Evolutionary conservation across 805 yeast species (phyloP).

Genomic region (Kregervanrija pseudodelftensis): DNA sequence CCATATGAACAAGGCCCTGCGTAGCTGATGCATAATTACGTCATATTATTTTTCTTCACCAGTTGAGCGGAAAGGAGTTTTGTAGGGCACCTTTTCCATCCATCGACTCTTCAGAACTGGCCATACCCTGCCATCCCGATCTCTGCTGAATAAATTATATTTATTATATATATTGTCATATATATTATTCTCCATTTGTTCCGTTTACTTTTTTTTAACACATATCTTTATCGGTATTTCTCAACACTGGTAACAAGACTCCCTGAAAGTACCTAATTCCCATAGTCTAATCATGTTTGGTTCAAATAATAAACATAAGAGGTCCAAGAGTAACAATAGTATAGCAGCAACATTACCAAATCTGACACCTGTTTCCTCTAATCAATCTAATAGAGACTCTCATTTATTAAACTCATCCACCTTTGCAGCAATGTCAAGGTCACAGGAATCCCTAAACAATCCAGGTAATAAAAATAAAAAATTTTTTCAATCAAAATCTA

Average conservation of each 20-base stretch:
- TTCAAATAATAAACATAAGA: not conserved
- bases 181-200: not conserved
- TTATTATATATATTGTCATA: not conserved
- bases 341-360: not conserved
- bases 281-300: not conserved
- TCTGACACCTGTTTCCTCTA: not conserved
- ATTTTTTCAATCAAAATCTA: not conserved
- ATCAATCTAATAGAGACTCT: not conserved
- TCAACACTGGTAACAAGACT: not conserved
- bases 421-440: slow-evolving; percentile 3
- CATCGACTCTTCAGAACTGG: no score
- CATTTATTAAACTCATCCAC: slow-evolving; percentile 2
- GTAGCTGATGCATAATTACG: no score
- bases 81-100: no score
- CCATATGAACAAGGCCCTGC: no score
- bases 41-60: no score
- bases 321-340: not conserved
- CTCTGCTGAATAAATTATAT: no score
- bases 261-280: not conserved
- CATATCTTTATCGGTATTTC: not conserved
- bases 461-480: slow-evolving; percentile 1
- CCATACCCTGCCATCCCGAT: no score
- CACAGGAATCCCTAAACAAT: slow-evolving; percentile 8
- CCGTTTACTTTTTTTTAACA: not conserved
- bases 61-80: no score